A percentile compares a stretch with the other conserved stretches of the same genome.
Conservation (phyloP, 2,329 filamentous ascomycete genomes). For the Stachybotrys chlorohalonatus region DNA sequence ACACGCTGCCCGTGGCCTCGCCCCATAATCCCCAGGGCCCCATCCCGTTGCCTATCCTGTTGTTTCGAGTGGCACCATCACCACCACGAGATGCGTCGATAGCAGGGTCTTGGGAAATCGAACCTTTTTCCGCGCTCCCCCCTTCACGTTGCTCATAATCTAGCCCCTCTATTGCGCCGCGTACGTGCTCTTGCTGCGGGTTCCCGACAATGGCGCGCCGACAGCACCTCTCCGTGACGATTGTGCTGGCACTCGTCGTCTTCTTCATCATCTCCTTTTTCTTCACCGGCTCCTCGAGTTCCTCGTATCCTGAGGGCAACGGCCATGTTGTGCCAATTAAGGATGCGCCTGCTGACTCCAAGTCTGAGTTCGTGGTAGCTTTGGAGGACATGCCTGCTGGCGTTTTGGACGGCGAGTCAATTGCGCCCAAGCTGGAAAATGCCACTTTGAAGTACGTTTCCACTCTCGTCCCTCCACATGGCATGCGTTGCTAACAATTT, state of each 20-base stretch:
- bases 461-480: slow-evolving; percentile 1
- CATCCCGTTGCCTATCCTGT: background rate
- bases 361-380: slow-evolving; percentile 24
- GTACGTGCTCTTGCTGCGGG: background rate
- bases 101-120: background rate
- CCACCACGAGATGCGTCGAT: background rate
- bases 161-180: background rate
- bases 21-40: background rate
- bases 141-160: background rate
- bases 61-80: background rate
- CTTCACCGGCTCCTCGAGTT: slow-evolving; percentile 37
- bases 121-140: background rate
- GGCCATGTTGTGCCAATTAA: slow-evolving; percentile 13
- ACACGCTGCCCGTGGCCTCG: background rate
- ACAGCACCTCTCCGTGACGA: slow-evolving; percentile 41
- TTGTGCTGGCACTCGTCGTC: slow-evolving; percentile 45
- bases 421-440: slow-evolving; percentile 75
- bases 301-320: slow-evolving; percentile 10
- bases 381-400: slow-evolving; percentile 33
- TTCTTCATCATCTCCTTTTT: slow-evolving; percentile 51
- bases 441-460: slow-evolving; percentile 61
- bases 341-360: slow-evolving; percentile 11
- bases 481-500: slow-evolving; percentile 3
- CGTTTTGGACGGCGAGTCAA: slow-evolving; percentile 58
- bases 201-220: slow-evolving; percentile 37